Evolutionary conservation across 371 early-diverging fungal species (phyloP).

Genomic region (Blastocladiella emersonii): DNA sequence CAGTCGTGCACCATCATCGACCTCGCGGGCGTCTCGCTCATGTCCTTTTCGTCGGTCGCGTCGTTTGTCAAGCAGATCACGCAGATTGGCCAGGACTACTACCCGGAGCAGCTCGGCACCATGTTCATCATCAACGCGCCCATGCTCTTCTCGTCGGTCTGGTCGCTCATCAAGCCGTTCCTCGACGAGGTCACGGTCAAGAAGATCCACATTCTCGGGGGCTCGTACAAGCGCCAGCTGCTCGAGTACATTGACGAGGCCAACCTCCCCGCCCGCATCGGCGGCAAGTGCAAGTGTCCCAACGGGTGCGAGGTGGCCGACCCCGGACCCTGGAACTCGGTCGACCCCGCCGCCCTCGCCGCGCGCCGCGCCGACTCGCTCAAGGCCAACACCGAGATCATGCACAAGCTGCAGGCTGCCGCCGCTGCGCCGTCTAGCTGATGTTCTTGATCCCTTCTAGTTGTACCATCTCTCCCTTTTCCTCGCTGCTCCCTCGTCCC

Average conservation of each 20-base stretch:
- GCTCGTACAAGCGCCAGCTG: slow-evolving; percentile 33
- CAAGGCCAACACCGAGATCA: background rate
- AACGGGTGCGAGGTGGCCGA: slow-evolving; percentile 34
- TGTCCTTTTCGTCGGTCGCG: slow-evolving; percentile 21
- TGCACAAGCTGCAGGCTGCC: background rate
- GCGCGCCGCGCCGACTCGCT: background rate
- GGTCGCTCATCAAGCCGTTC: slow-evolving; percentile 48
- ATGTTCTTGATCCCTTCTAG: too few relatives aligned
- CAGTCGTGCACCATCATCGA: slow-evolving; percentile 56
- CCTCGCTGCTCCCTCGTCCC: too few relatives aligned
- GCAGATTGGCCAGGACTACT: slow-evolving; percentile 56
- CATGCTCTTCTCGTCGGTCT: slow-evolving; percentile 50
- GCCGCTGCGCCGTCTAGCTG: too few relatives aligned
- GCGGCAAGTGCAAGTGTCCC: slow-evolving; percentile 43
- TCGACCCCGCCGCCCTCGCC: background rate
- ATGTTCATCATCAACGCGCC: slow-evolving; percentile 64
- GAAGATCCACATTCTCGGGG: slow-evolving; percentile 48
- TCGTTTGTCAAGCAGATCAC: slow-evolving; percentile 44
- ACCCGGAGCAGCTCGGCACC: slow-evolving; percentile 60
- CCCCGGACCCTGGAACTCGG: slow-evolving; percentile 32
- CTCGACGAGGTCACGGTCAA: slow-evolving; percentile 53
- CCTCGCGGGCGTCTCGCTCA: slow-evolving; percentile 45
- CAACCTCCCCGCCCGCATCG: slow-evolving; percentile 37
- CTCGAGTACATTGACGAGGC: slow-evolving; percentile 39
- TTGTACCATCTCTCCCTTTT: too few relatives aligned